phyloP scores from a whole-genome alignment of 495 filamentous ascomycete species.

The Annulohypoxylon bovei region DNA sequence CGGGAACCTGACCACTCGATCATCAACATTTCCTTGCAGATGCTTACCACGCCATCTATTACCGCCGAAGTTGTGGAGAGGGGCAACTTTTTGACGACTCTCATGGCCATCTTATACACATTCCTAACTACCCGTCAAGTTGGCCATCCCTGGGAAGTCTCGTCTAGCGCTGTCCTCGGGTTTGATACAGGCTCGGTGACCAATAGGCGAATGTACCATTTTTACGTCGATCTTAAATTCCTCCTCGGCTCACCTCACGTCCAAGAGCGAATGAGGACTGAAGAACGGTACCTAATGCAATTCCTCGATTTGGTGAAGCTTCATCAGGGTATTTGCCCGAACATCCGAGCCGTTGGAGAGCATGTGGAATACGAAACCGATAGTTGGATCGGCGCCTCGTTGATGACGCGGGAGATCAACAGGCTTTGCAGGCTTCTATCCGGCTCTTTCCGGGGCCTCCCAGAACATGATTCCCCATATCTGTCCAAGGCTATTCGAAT shows the following conservation, averaged over 20 bases:
- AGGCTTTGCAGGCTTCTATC: slow-evolving; percentile 87
- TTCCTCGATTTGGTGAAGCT: slow-evolving; percentile 96
- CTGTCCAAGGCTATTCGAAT: slow-evolving; percentile 78
- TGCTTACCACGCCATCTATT: slow-evolving; percentile 95
- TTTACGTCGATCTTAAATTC: slow-evolving; percentile 92
- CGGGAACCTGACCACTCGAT: slow-evolving; percentile 98
- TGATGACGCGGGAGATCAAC: slow-evolving; percentile 95
- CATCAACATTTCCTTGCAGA: slow-evolving; percentile 94
- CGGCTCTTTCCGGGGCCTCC: slow-evolving; percentile 78
- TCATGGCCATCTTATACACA: slow-evolving; percentile 96
- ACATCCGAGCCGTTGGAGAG: slow-evolving; percentile 87
- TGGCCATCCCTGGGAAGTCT: slow-evolving; percentile 87
- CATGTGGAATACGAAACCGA: slow-evolving; percentile 99
- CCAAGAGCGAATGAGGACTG: slow-evolving; percentile 79
- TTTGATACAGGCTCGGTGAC: slow-evolving; percentile 94
- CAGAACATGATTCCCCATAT: slow-evolving; percentile 67
- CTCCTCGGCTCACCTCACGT: slow-evolving; percentile 88
- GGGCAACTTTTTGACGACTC: slow-evolving; percentile 94
- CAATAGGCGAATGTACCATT: slow-evolving; percentile 94
- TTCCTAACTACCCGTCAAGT: slow-evolving; percentile 97
- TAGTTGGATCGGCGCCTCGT: slow-evolving; percentile 94
- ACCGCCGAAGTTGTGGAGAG: slow-evolving; percentile 92
- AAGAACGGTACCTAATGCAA: slow-evolving; percentile 88
- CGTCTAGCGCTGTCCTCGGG: slow-evolving; percentile 82
- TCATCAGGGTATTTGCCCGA: slow-evolving; percentile 96